Conservation (phyloP, 1,284 basidiomycete genomes). For the Macrocybe sp. region DNA sequence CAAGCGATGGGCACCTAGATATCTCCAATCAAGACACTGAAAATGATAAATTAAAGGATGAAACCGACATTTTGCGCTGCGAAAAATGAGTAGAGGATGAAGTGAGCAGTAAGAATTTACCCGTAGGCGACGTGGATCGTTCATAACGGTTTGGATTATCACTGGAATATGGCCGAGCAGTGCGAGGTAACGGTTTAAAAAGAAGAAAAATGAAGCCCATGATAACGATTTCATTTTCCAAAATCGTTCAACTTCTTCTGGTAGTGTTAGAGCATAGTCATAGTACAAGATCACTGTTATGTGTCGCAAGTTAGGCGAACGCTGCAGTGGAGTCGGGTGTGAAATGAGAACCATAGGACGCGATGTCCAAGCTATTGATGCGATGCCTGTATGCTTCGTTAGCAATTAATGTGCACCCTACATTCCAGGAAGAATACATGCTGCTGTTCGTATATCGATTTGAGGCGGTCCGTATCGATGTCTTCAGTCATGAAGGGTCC, state of each 20-base stretch:
- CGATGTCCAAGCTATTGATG: conserved; percentile 11
- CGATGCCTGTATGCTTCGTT: conserved; percentile 3
- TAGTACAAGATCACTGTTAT: conserved; percentile 33
- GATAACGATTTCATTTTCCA: conserved; percentile 25
- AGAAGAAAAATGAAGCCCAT: conserved; percentile 28
- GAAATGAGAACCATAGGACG: conserved; percentile 11
- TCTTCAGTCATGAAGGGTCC: too few relatives aligned
- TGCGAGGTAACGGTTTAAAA: conserved; percentile 32
- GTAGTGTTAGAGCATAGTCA: conserved; percentile 34
- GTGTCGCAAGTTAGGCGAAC: too few relatives aligned
- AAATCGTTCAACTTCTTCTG: conserved; percentile 30
- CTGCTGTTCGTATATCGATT: too few relatives aligned
- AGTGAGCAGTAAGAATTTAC: background rate
- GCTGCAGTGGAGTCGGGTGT: too few relatives aligned
- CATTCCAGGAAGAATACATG: too few relatives aligned
- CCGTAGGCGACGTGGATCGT: too few relatives aligned
- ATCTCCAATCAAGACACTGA: background rate
- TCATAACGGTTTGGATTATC: conserved; percentile 11
- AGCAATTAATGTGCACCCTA: too few relatives aligned
- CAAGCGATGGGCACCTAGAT: conserved; percentile 14
- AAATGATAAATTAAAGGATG: background rate
- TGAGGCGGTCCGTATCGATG: too few relatives aligned
- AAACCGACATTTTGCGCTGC: conserved; percentile 8
- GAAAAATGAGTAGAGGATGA: background rate
- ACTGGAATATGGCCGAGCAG: conserved; percentile 28